These are phyloP conservation scores for Steccherinum ochraceum DNA, from an alignment of 768 basidiomycete genomes.

Conservation along the genomic window DNA sequence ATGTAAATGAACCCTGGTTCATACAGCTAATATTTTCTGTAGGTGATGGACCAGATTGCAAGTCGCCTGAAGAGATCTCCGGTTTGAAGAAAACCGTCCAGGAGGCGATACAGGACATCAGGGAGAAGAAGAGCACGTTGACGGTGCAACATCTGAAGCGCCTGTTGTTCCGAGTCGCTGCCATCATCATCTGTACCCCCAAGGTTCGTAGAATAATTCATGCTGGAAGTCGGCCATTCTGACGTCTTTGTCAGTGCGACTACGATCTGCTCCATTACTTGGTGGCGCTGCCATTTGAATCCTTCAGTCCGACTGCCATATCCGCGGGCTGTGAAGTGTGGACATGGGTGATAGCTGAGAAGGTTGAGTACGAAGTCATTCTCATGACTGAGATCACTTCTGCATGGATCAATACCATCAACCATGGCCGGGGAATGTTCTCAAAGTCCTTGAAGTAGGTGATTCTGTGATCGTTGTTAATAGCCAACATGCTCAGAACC, in stretches of 20 bases:
- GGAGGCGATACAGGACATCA: constrained; percentile 59
- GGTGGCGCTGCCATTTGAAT: constrained; percentile 82
- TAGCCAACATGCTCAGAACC: neutral
- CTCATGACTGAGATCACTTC: constrained; percentile 82
- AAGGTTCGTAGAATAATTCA: constrained; percentile 43
- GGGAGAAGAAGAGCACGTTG: constrained; percentile 63
- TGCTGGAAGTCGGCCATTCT: too few relatives aligned
- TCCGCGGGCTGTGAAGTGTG: constrained; percentile 88
- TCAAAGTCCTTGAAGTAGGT: constrained; percentile 75
- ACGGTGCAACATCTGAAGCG: constrained; percentile 81
- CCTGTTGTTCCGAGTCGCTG: constrained; percentile 81
- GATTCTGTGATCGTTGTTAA: constrained; percentile 11
- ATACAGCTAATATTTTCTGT: too few relatives aligned
- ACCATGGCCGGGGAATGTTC: constrained; percentile 76
- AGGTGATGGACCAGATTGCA: neutral
- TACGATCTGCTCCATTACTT: constrained; percentile 81
- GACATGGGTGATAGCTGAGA: constrained; percentile 92
- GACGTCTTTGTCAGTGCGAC: constrained; percentile 78
- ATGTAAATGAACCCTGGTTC: too few relatives aligned
- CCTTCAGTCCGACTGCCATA: constrained; percentile 81
- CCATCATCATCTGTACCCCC: constrained; percentile 64
- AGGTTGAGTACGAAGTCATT: constrained; percentile 73
- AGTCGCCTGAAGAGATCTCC: constrained; percentile 43
- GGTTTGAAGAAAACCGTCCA: constrained; percentile 65
- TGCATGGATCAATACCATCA: constrained; percentile 83